Percentiles rank a stretch among this genome's conserved stretches.
Evolutionary conservation across 2,329 filamentous ascomycete species (phyloP).

Genomic region (Fusarium brachygibbosum): DNA sequence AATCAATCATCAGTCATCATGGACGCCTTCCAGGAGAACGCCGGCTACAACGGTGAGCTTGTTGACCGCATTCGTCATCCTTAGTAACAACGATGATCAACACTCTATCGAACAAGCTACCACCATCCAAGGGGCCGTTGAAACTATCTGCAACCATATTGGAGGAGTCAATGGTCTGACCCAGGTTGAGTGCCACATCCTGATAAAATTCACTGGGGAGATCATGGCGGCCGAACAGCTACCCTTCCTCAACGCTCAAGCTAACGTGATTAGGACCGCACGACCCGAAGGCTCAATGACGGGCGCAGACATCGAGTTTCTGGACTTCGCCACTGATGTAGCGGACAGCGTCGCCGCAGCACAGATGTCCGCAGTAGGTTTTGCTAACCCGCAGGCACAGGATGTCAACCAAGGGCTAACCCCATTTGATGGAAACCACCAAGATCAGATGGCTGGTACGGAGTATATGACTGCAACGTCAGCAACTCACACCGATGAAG

Average conservation of each 20-base stretch:
- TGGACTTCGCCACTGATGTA: neutral
- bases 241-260: neutral
- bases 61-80: neutral
- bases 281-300: neutral
- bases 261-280: neutral
- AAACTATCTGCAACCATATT: neutral
- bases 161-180: neutral
- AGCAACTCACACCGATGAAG: neutral
- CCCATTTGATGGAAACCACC: neutral
- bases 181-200: neutral
- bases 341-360: neutral
- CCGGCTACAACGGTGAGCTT: neutral
- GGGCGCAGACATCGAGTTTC: neutral
- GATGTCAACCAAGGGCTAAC: neutral
- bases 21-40: neutral
- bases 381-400: neutral
- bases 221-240: neutral
- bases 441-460: neutral
- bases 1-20: neutral
- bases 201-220: neutral
- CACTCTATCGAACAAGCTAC: rapidly evolving
- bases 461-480: neutral
- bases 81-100: too few species aligned
- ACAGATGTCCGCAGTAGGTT: too few species aligned
- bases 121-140: neutral